A percentile compares a stretch with the other conserved stretches of the same genome.
Conservation (phyloP, 805 yeast species). For the Wickerhamiella dianesei region DNA sequence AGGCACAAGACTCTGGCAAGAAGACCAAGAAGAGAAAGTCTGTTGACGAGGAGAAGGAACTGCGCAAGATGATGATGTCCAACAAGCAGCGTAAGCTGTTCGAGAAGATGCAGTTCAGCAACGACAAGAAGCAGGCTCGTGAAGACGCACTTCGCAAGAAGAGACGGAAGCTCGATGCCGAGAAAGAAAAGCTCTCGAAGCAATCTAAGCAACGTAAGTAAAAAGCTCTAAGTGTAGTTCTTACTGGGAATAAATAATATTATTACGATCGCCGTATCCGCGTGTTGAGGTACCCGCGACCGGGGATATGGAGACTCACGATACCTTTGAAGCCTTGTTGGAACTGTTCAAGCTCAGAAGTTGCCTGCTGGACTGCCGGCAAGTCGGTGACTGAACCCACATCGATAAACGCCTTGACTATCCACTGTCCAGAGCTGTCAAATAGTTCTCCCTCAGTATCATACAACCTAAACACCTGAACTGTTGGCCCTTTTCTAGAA, state of each 20-base stretch:
- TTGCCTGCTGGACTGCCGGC: conserved; percentile 52
- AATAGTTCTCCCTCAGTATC: conserved; percentile 13
- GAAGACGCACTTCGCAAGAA: conserved; percentile 58
- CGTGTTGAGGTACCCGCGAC: conserved; percentile 69
- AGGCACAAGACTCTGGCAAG: conserved; percentile 24
- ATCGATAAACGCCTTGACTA: conserved; percentile 52
- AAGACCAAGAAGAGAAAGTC: conserved; percentile 32
- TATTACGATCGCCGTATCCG: conserved; percentile 31
- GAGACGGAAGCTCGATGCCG: conserved; percentile 32
- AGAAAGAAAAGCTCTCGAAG: conserved; percentile 7
- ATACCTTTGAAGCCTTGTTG: conserved; percentile 57
- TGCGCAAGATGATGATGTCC: conserved; percentile 94
- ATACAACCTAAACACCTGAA: conserved; percentile 38
- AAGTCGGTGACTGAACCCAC: conserved; percentile 63
- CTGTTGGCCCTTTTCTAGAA: conserved; percentile 35
- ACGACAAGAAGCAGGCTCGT: conserved; percentile 67
- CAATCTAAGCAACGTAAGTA: conserved; percentile 7
- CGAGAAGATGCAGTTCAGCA: conserved; percentile 88
- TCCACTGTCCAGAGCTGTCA: conserved; percentile 23
- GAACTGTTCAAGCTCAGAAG: conserved; percentile 44
- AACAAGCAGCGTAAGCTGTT: conserved; percentile 89
- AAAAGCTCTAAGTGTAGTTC: background rate
- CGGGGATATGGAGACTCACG: conserved; percentile 58
- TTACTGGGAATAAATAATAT: too few species aligned
- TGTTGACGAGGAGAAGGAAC: conserved; percentile 66